Evolutionary conservation across 768 basidiomycete genomes (phyloP).

Genomic region (Russula foetens): DNA sequence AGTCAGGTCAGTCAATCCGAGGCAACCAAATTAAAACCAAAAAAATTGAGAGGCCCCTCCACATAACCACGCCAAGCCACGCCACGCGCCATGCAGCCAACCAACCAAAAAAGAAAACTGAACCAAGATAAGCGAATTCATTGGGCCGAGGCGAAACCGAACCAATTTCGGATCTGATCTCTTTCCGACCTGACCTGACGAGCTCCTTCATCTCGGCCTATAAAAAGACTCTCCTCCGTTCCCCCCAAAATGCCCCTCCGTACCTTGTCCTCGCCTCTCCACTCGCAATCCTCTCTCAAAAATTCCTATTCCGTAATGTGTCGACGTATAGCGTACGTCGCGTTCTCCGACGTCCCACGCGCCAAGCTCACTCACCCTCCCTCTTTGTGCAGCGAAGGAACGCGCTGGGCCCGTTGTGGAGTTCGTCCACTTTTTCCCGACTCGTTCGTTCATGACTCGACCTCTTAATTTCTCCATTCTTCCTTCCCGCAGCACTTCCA

Average conservation of each 20-base stretch:
- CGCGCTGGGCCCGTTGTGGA: conserved; percentile 63
- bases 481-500: conserved; percentile 57
- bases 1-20: neutral
- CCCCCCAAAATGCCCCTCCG: neutral
- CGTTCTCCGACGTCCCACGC: neutral
- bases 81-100: neutral
- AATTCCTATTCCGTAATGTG: conserved; percentile 41
- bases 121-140: conserved; percentile 1
- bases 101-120: neutral
- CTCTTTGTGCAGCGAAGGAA: conserved; percentile 51
- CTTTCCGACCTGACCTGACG: neutral
- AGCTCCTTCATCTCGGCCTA: neutral
- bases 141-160: conserved; percentile 7
- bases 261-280: neutral
- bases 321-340: conserved; percentile 63
- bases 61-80: too few relatives aligned
- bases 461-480: conserved; percentile 12
- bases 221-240: neutral
- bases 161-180: conserved; percentile 12
- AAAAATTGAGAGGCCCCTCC: neutral
- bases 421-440: conserved; percentile 30
- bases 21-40: neutral
- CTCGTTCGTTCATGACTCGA: conserved; percentile 5
- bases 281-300: neutral
- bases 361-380: conserved; percentile 12